Base-by-base conservation (phyloP, 192 early-diverging fungal genomes). In the Chytriomyces sp. region DNA sequence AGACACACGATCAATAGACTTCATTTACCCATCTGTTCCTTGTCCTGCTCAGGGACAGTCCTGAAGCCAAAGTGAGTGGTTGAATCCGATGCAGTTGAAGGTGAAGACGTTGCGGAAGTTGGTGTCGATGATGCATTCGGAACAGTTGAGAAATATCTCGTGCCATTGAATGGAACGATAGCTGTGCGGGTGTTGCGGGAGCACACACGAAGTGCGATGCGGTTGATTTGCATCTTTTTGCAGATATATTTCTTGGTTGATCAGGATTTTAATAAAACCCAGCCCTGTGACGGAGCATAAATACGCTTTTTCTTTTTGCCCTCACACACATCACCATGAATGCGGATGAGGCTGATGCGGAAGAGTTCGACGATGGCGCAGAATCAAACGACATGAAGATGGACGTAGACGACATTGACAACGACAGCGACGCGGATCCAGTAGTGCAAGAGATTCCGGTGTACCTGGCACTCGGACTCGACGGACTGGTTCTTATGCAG, bases 61-160 rank as follows among this genome's bases (percentile, higher is more conserved):
- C 92, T 91, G 82, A 94, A 99, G 6, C 97, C 97, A 84, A 99
- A 99, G 79, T 99, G 96, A 6, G 96, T 57, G 53, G 53, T n/a
- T 57, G 53, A 57, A 13, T 13, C 13, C 16, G 53, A 57, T 57
- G 53, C 13, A n/a, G 53, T n/a, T 57, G 53, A 57, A n/a, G 53
- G 20, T 57, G 53, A 20, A n/a, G 53, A 57, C 16, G 53, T 13
- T 57, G 53, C 16, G 13, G 53, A 57, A 20, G 53, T 13, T 57
- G 53, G 20, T 20, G 53, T 57, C 20, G 53, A 57, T 20, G 53
- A 20, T 57, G 53, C 2, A 57, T 13, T 0, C 53, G 53, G 53
- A 13, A 5, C 13, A 57, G 53, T 57, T 35, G 35, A 35, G 35
- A 35, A 35, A 35, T 4, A 35, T 35, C 35, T 35, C 35, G 35